Evolutionary conservation across 805 yeast species (phyloP).

Genomic region (Spathaspora boniae): DNA sequence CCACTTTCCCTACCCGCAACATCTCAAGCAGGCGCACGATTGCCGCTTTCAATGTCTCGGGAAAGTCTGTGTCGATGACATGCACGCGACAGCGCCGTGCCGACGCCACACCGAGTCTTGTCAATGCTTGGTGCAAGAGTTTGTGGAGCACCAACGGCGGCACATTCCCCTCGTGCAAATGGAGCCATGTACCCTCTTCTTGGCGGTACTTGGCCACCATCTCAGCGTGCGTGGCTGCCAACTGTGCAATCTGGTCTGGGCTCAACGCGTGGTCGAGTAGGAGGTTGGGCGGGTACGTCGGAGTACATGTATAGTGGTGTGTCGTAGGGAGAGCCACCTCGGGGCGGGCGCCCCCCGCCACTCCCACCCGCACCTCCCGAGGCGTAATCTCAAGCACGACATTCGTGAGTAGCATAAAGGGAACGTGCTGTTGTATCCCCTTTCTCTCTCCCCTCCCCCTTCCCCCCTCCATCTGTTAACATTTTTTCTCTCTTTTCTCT

Average conservation of each 20-base stretch:
- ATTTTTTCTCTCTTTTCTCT: too few species aligned
- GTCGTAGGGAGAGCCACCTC: slow-evolving; percentile 10
- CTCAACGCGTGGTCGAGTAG: slow-evolving; percentile 20
- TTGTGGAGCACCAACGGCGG: slow-evolving; percentile 7
- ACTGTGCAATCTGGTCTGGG: slow-evolving; percentile 13
- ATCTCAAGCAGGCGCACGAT: slow-evolving; percentile 20
- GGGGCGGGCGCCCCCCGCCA: slow-evolving; percentile 22
- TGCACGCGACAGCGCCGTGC: too few species aligned
- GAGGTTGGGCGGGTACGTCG: slow-evolving; percentile 16
- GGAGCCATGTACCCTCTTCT: slow-evolving; percentile 9
- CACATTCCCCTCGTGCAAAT: slow-evolving; percentile 6
- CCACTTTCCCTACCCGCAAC: slow-evolving; percentile 21
- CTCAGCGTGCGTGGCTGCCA: too few species aligned
- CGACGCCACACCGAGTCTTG: too few species aligned
- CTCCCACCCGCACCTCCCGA: slow-evolving; percentile 19
- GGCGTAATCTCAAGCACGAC: slow-evolving; percentile 16
- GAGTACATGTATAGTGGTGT: background rate
- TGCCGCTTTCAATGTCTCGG: slow-evolving; percentile 13
- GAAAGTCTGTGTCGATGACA: slow-evolving; percentile 12
- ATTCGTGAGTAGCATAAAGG: slow-evolving; percentile 5
- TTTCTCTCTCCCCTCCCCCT: too few species aligned
- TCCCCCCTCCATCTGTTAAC: too few species aligned
- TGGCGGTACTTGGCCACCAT: slow-evolving; percentile 4
- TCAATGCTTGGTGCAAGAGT: slow-evolving; percentile 14
- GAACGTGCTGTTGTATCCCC: too few species aligned